Base-by-base conservation (phyloP, 2,329 filamentous ascomycete species). In the Calonectria montana region DNA sequence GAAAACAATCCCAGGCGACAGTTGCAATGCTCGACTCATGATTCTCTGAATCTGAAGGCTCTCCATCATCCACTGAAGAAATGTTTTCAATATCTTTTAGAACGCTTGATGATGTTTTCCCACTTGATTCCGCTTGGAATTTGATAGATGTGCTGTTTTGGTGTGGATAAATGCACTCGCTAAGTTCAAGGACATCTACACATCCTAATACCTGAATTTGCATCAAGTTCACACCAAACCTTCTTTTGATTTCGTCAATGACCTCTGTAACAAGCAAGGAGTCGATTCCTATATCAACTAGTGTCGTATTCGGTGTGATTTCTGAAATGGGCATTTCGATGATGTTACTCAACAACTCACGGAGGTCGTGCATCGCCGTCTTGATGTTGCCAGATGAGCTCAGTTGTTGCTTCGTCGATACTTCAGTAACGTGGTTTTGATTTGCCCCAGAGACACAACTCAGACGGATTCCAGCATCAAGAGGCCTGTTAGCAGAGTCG, bases 311-410 rank as follows among this genome's bases (percentile, higher is more conserved):
- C 18, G 47, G 47, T 3, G 23, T 50, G 25, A 50, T 50, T 4
- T 50, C 47, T 50, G 47, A 13, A 50, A 50, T 50, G 13, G 47
- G 47, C 13, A 50, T 50, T 29, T 50, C 47, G 16, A 50, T 50
- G 25, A 50, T 50, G 47, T 25, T 29, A 7, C 47, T 50, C 25
- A 50, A 50, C 23, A 50, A 25, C 12, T 50, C 47, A 5, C 23
- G 47, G 13, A 50, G 47, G 15, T 21, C 25, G 2, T 29, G 47
- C 23, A 29, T 27, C 13, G 29, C 23, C 3, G 4, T 16, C 23
- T 29, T 29, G 12, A 8, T 13, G 18, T 50, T 7, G 18, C 29
- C 25, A 12, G 15, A 16, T 9, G 47, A 27, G 25, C 13, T 29
- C 29, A 15, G 13, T 7, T 29, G 23, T 8, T 29, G 23, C 16